Percentiles rank a stretch among this genome's conserved stretches.
These are phyloP conservation scores for Clitoria ternatea DNA, from an alignment of 306 rosid species.

Conservation along the genomic window DNA sequence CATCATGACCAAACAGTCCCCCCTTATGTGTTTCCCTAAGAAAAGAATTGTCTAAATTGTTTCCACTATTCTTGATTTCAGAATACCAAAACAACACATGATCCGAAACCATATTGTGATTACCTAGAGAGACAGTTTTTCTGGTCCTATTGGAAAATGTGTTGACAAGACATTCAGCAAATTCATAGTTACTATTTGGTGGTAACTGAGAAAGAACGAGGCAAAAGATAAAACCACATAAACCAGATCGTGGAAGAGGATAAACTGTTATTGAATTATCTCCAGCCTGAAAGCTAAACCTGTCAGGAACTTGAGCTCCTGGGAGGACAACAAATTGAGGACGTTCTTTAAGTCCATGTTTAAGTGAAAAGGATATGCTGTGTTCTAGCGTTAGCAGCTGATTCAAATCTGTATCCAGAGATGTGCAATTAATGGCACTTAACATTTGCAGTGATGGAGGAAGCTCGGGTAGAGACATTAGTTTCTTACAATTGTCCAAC, in stretches of 20 bases:
- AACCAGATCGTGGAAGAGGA: neutral
- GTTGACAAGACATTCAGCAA: neutral
- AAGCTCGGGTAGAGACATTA: neutral
- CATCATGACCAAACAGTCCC: neutral
- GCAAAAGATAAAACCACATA: neutral
- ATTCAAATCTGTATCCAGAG: neutral
- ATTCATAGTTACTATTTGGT: neutral
- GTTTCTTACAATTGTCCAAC: neutral
- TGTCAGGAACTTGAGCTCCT: neutral
- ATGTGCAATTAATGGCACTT: constrained; percentile 9
- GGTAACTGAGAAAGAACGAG: neutral
- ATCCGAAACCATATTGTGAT: neutral
- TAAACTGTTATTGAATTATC: neutral
- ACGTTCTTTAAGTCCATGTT: neutral
- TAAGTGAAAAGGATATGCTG: neutral
- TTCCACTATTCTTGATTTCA: neutral
- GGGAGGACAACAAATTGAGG: constrained; percentile 3
- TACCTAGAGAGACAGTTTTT: neutral
- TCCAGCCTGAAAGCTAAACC: neutral
- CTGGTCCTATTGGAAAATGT: neutral
- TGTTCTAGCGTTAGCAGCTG: too few relatives aligned
- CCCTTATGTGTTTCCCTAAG: neutral
- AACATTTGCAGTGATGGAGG: neutral
- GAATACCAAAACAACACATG: constrained; percentile 8
- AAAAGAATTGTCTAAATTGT: neutral